These are phyloP conservation scores for Verticillium alfalfae DNA, from an alignment of 2,329 filamentous ascomycete genomes.

Conservation along the genomic window DNA sequence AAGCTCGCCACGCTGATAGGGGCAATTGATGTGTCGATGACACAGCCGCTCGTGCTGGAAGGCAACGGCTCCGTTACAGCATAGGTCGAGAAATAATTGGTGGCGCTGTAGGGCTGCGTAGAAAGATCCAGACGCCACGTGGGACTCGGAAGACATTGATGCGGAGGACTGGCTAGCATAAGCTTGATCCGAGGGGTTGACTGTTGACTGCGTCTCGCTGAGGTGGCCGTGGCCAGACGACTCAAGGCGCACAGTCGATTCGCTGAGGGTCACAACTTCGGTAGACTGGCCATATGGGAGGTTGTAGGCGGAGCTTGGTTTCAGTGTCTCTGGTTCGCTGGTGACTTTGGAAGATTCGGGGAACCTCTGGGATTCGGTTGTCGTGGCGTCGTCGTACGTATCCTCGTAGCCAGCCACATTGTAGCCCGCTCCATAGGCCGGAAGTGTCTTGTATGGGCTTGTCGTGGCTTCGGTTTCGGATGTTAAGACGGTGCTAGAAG, in stretches of 20 bases:
- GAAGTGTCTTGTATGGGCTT: neutral
- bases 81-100: constrained; percentile 5
- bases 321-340: neutral
- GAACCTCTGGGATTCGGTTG: neutral
- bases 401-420: neutral
- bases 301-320: neutral
- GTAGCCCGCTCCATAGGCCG: neutral
- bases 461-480: neutral
- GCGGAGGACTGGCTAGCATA: neutral
- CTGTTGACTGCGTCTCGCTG: neutral
- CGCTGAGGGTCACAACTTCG: neutral
- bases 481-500: neutral
- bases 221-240: neutral
- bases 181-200: neutral
- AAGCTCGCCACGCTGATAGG: constrained; percentile 20
- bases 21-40: constrained; percentile 26
- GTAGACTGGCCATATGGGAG: neutral
- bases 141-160: neutral
- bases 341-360: neutral
- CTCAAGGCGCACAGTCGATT: neutral
- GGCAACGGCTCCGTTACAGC: neutral
- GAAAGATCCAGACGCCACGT: neutral
- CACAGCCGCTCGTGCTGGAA: constrained; percentile 8
- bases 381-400: neutral
- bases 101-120: neutral